phyloP scores from a whole-genome alignment of 768 basidiomycete species.

The Russula vinacea region DNA sequence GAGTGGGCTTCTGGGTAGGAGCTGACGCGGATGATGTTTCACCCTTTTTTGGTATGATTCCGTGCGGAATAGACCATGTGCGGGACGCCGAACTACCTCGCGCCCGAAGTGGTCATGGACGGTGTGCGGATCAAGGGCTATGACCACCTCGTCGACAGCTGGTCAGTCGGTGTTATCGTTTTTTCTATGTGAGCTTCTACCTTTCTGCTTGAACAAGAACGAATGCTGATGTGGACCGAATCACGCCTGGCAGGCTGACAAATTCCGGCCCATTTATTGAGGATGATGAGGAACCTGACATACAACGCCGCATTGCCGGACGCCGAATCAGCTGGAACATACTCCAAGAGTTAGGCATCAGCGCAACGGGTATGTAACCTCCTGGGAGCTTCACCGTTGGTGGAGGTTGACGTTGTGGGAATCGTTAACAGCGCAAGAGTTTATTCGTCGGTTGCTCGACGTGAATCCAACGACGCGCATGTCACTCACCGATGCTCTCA shows the following conservation, averaged over 20 bases:
- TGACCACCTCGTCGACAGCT: slow-evolving; percentile 86
- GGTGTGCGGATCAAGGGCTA: slow-evolving; percentile 63
- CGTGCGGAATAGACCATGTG: slow-evolving; percentile 71
- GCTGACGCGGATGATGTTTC: neutral
- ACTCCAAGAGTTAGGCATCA: slow-evolving; percentile 26
- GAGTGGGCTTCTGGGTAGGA: no score
- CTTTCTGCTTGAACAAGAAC: neutral
- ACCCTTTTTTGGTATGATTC: neutral
- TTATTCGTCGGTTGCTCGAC: slow-evolving; percentile 64
- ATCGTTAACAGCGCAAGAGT: slow-evolving; percentile 51
- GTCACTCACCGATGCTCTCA: slow-evolving; percentile 62
- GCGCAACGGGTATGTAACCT: slow-evolving; percentile 45
- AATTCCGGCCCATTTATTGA: slow-evolving; percentile 20
- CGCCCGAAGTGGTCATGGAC: slow-evolving; percentile 84
- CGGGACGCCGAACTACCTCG: slow-evolving; percentile 92
- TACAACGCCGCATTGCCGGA: slow-evolving; percentile 21
- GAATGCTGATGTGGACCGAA: neutral
- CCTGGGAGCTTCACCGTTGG: neutral
- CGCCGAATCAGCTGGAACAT: slow-evolving; percentile 25
- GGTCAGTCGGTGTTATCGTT: slow-evolving; percentile 94
- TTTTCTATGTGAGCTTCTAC: slow-evolving; percentile 69
- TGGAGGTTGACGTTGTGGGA: slow-evolving; percentile 5
- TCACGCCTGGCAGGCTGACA: neutral
- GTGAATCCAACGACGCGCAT: slow-evolving; percentile 64
- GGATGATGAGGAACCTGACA: slow-evolving; percentile 6